Evolutionary conservation across 192 early-diverging fungal species (phyloP), one percentile per base, ranked within the genome.

Genomic region (Geosiphon pyriformis): DNA sequence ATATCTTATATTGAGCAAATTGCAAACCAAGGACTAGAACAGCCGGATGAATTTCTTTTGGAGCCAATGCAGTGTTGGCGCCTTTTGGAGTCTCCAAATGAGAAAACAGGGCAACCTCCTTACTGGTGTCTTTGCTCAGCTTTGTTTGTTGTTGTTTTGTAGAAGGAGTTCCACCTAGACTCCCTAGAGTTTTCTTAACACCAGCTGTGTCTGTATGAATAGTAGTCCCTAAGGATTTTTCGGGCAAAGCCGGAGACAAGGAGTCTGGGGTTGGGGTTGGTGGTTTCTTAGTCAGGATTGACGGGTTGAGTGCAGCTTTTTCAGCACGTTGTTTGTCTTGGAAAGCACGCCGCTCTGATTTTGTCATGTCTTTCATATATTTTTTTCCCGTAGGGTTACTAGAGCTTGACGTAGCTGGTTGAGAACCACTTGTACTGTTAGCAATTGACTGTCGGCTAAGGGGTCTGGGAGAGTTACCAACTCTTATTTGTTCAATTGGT

Each of bases 11-110:
- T 30, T 93, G 82, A 4, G 86, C 85, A 83, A 93, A 92, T 68
- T 91, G 90, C 34, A 95, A 78, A 17, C 94, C 95, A n/a, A 94
- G 80, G 23, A 82, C 77, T 30, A 92, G 75, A 50, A 99, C 88
- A 15, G 85, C 84, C 3, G 97, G 94, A 69, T 99, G 94, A 35
- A 99, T 79, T 31, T 85, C 80, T 76, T 84, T 71, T 69, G 67
- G 66, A 12, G 74, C 66, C 7, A 59, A 52, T 3, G 72, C 68
- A n/a, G 79, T 80, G 57, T 81, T 78, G 7, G 81, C 78, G 30
- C 73, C 73, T 52, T 76, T 81, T 1, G 83, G 78, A 31, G 72
- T 70, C 57, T 82, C 83, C 69, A 95, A 77, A 80, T 95, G 94
- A 12, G 88, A 78, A 59, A 95, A 85, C 59, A 92, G 72, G 18